Conservation (phyloP, 371 early-diverging fungal species). For the Mortierella polycephala region DNA sequence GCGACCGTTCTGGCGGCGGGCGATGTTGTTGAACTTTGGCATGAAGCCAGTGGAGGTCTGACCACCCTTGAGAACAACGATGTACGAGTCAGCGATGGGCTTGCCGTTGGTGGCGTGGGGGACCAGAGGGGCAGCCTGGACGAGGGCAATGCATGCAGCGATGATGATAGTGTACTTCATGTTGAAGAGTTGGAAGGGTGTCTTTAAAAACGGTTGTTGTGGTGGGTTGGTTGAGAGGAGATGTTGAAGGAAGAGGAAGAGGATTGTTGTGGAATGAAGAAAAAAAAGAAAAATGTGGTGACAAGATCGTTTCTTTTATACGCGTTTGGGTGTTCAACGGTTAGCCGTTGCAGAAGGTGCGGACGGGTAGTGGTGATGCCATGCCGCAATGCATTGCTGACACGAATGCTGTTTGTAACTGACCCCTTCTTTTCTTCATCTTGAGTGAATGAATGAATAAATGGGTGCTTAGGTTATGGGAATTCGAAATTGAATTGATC, state of each 20-base stretch:
- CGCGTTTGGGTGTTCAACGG: background rate
- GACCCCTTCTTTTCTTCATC: no score
- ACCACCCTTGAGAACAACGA: constrained; percentile 26
- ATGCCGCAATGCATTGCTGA: no score
- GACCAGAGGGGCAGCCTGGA: constrained; percentile 32
- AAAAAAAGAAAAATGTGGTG: constrained; percentile 7
- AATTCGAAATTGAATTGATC: no score
- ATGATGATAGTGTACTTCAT: constrained; percentile 38
- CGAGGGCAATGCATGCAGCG: constrained; percentile 26
- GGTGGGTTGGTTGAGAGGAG: background rate
- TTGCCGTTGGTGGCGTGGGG: constrained; percentile 11
- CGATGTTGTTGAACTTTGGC: constrained; percentile 26
- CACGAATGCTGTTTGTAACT: no score
- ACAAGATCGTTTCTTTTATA: constrained; percentile 11
- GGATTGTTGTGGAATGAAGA: constrained; percentile 10
- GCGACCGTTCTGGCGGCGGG: constrained; percentile 14
- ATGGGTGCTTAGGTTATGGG: no score
- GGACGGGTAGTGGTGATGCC: background rate
- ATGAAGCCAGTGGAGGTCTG: constrained; percentile 7
- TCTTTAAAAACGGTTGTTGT: background rate
- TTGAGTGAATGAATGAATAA: no score
- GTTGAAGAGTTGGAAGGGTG: background rate
- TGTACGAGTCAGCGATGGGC: constrained; percentile 43
- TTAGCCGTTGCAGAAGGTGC: background rate
- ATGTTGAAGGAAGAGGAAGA: background rate